Evolutionary conservation across 805 yeast species (phyloP).

Genomic region (Cyberlindnera maritima): DNA sequence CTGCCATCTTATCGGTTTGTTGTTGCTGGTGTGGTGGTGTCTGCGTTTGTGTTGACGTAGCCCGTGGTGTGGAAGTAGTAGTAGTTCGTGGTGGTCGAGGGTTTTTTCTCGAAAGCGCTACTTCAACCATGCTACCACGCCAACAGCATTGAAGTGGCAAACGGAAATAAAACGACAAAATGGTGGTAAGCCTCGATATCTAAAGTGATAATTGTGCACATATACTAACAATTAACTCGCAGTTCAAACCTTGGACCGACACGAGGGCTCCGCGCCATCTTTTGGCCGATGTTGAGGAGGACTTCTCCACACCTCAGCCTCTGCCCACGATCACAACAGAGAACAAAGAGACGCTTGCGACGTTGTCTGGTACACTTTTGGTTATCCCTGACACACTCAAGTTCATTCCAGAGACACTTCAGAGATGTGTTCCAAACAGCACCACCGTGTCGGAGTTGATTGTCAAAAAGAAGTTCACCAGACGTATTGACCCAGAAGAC

Average conservation of each 20-base stretch:
- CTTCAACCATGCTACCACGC: neutral
- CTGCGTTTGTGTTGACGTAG: too few species aligned
- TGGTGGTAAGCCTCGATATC: constrained; percentile 18
- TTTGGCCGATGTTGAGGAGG: constrained; percentile 40
- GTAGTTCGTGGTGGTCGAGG: neutral
- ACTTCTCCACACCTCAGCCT: constrained; percentile 21
- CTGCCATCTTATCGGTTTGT: constrained; percentile 16
- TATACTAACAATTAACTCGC: neutral
- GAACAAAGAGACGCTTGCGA: neutral
- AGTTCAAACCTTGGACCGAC: constrained; percentile 50
- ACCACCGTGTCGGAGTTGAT: neutral
- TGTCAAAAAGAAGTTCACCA: constrained; percentile 11
- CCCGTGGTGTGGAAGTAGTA: too few species aligned
- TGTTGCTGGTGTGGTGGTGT: too few species aligned
- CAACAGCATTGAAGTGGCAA: neutral
- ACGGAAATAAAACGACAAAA: neutral
- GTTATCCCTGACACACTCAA: constrained; percentile 17
- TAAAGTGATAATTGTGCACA: neutral
- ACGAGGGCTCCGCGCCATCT: constrained; percentile 45
- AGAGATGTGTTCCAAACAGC: neutral
- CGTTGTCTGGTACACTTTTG: constrained; percentile 17
- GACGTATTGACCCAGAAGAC: constrained; percentile 25
- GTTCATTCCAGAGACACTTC: constrained; percentile 16
- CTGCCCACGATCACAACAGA: constrained; percentile 11
- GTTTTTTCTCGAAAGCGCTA: neutral